Base-by-base conservation (phyloP, 768 basidiomycete genomes). In the Suillus americanus region DNA sequence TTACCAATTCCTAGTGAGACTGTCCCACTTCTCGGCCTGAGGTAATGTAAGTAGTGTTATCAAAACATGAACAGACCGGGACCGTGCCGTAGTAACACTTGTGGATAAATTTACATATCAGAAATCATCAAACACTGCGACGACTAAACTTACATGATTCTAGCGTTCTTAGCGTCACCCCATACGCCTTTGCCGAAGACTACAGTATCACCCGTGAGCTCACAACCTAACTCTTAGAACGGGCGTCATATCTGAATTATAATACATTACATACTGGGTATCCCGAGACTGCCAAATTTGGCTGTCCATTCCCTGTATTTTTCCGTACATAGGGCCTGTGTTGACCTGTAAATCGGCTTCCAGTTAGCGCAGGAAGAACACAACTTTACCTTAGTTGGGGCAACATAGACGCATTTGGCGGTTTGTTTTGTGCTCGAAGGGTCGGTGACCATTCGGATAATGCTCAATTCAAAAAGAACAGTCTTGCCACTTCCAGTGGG, bases 401-500 rank as follows among this genome's bases (percentile, higher is more conserved):
- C 92, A 69, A 99, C 88, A 72, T 99, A 99, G 18, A 99, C 86
- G 67, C 90, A 91, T 78, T 92, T 94, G 3, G 75, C 69, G n/a
- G 74, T 66, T 33, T 78, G 73, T 18, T 65, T 66, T 13, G 67
- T 72, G 35, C 74, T 73, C 59, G 76, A 70, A 9, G 79, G 76
- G 59, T 83, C 75, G 60, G 79, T 79, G 37, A 94, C 76, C 81
- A 93, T 83, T 38, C 86, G 86, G 60, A 99, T 86, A 62, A 98
- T 91, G 2, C 92, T 87, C 16, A 99, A 79, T 73, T 99, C 97
- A 69, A 99, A 99, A 35, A 99, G 78, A 10, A 91, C 94, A 0
- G 97, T 99, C 77, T 99, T 99, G 35, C 97, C 97, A 60, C 94
- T 93, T 35, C 96, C 95, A 16, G 97, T 99, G 0, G 97, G 97